Evolutionary conservation across 352 stramenopile genomes (phyloP).

Genomic region (Halophytophthora polymorphica): DNA sequence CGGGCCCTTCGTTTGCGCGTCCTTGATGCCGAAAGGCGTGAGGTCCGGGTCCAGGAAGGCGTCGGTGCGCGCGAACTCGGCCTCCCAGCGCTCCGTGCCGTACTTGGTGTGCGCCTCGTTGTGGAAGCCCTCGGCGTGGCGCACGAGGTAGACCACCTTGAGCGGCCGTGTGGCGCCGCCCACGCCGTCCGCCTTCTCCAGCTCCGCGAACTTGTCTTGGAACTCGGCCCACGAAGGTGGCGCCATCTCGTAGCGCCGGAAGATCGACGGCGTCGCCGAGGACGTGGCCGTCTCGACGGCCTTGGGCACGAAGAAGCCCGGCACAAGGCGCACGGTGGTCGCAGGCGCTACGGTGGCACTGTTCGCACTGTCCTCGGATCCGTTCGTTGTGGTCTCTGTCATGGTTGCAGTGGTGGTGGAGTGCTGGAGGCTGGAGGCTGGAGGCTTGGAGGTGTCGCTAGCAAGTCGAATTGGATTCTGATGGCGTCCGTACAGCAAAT

Average conservation of each 20-base stretch:
- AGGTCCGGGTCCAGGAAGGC: conserved; percentile 64
- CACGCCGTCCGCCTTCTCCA: conserved; percentile 12
- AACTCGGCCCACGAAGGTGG: conserved; percentile 25
- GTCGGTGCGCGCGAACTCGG: conserved; percentile 52
- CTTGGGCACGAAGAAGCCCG: conserved; percentile 30
- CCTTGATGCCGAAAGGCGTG: conserved; percentile 50
- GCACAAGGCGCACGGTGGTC: conserved; percentile 14
- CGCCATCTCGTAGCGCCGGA: conserved; percentile 33
- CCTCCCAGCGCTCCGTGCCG: conserved; percentile 54
- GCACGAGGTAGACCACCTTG: conserved; percentile 80
- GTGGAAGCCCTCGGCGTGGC: conserved; percentile 70
- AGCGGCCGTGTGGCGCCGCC: conserved; percentile 17
- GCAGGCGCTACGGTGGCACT: background rate
- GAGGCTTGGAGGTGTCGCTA: background rate
- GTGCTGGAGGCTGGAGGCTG: background rate
- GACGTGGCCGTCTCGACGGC: background rate
- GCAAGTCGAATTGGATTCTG: too few species aligned
- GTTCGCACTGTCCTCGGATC: background rate
- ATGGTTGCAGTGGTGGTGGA: background rate
- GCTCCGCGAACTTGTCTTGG: conserved; percentile 16
- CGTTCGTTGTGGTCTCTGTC: background rate
- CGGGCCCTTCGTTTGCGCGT: conserved; percentile 44
- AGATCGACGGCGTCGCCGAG: conserved; percentile 11
- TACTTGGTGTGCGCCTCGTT: conserved; percentile 56
- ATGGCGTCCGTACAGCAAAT: too few species aligned